Evolutionary conservation across 2,329 filamentous ascomycete genomes (phyloP), one percentile per base, ranked within the genome.

Genomic region (Ophioceras dolichostomum): DNA sequence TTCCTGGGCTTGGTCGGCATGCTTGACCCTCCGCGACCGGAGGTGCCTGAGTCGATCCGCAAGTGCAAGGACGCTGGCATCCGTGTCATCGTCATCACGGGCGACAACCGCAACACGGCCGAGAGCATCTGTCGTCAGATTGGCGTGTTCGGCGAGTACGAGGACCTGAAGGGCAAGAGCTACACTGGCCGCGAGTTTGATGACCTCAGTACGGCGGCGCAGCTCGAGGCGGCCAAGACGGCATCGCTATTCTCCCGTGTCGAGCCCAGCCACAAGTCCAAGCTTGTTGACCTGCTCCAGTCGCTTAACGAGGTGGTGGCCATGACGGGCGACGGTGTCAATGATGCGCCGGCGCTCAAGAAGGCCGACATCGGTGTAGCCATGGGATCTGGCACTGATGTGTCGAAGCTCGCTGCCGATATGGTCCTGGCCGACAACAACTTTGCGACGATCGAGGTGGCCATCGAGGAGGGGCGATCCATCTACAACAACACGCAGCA

Each of bases 401-500:
- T 98, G 21, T 85, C 91, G 41, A 95, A 94, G 65, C 68, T 98
- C 47, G 91, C 91, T 21, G 86, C 93, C 41, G 91, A 98, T 58
- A 98, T 98, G 91, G 89, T 98, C 36, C 79, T 98, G 36, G 85
- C 88, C 19, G 93, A 98, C 62, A 87, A 95, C 64, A 98, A 98
- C 69, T 98, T 98, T 59, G 91, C 91, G 43, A 98, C 91, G 4
- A 98, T 98, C 48, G 85, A 94, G 58, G 71, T 86, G 39, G 91
- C 91, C 35, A 88, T 98, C 45, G 91, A 98, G 58, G 91, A 98
- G 63, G 91, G 91, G 38, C 83, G 91, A 44, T 88, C 88, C 45
- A 98, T 98, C 63, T 98, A 95, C 74, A 96, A 91, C 79, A 98
- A 98, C 70, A 98, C 91, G 5, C 91, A 98, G 58, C 91, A 98